phyloP scores from a whole-genome alignment of 805 yeast species.

The Starmerella stigmatis region DNA sequence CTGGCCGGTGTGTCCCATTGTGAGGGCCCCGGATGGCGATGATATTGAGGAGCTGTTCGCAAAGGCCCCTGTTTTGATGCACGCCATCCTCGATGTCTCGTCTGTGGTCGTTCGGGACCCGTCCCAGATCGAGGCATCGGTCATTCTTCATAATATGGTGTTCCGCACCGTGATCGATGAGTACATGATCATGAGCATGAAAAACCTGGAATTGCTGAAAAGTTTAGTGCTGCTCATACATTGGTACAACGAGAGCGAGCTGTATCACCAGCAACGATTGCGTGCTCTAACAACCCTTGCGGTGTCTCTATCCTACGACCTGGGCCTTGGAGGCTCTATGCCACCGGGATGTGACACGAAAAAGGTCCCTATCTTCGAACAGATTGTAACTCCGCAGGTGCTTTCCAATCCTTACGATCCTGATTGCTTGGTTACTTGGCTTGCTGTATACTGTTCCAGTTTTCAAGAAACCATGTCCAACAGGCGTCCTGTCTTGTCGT shows the following conservation, averaged over 20 bases:
- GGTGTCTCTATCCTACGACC: conserved; percentile 58
- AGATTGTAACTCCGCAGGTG: conserved; percentile 33
- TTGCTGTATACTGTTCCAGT: conserved; percentile 18
- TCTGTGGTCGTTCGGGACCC: conserved; percentile 33
- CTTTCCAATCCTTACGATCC: conserved; percentile 34
- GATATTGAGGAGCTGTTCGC: conserved; percentile 41
- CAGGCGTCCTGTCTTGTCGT: conserved; percentile 46
- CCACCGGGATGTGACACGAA: conserved; percentile 13
- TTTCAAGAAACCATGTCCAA: conserved; percentile 41
- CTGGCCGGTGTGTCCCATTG: conserved; percentile 44
- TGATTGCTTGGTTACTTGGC: conserved; percentile 43
- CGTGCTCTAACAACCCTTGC: conserved; percentile 59
- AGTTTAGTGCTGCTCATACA: conserved; percentile 49
- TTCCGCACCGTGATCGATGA: conserved; percentile 36
- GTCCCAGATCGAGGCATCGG: conserved; percentile 24
- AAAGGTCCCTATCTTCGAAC: conserved; percentile 24
- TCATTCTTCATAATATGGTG: conserved; percentile 27
- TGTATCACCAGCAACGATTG: conserved; percentile 67
- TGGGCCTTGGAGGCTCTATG: conserved; percentile 54
- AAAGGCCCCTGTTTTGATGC: conserved; percentile 51
- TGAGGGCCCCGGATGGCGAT: conserved; percentile 39
- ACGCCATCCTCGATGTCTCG: conserved; percentile 53
- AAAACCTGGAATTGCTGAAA: conserved; percentile 57
- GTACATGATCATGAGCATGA: conserved; percentile 57
- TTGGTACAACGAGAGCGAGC: conserved; percentile 80